A percentile compares a stretch with the other conserved stretches of the same genome.
phyloP scores from a whole-genome alignment of 2,329 filamentous ascomycete genomes.

The Aureobasidium pullulans region DNA sequence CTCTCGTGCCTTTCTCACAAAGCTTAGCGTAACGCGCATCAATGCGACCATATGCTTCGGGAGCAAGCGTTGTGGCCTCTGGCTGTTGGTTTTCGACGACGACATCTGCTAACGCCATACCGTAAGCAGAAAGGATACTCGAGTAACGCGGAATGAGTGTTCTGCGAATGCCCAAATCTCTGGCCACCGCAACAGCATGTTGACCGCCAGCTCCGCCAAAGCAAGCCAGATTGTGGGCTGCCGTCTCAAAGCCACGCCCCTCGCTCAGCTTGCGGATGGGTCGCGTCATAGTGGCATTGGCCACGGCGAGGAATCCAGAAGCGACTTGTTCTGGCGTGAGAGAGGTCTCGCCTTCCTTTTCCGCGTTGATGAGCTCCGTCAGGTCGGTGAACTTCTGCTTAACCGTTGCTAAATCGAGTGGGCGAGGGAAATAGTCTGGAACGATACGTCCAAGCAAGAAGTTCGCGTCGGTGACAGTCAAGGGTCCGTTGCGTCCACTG shows the following conservation, averaged over 20 bases:
- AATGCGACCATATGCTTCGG: constrained; percentile 52
- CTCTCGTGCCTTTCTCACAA: constrained; percentile 47
- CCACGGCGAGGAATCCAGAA: constrained; percentile 22
- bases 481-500: constrained; percentile 24
- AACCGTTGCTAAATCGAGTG: constrained; percentile 36
- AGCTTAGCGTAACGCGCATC: constrained; percentile 58
- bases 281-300: constrained; percentile 26
- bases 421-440: constrained; percentile 25
- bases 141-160: constrained; percentile 41
- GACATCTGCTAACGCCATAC: constrained; percentile 40
- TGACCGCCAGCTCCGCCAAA: constrained; percentile 35
- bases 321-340: constrained; percentile 25
- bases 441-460: constrained; percentile 27
- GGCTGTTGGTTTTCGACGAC: constrained; percentile 36
- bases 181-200: constrained; percentile 38
- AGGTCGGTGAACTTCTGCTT: constrained; percentile 36
- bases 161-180: constrained; percentile 36
- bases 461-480: constrained; percentile 31
- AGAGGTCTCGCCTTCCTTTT: constrained; percentile 40
- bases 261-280: constrained; percentile 26
- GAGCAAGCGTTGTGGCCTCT: constrained; percentile 23
- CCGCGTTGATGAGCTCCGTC: constrained; percentile 36
- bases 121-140: constrained; percentile 41
- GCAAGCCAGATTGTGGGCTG: constrained; percentile 22
- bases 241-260: constrained; percentile 21